These are phyloP conservation scores for Limtongia smithiae DNA, from an alignment of 805 yeast species.

Conservation along the genomic window DNA sequence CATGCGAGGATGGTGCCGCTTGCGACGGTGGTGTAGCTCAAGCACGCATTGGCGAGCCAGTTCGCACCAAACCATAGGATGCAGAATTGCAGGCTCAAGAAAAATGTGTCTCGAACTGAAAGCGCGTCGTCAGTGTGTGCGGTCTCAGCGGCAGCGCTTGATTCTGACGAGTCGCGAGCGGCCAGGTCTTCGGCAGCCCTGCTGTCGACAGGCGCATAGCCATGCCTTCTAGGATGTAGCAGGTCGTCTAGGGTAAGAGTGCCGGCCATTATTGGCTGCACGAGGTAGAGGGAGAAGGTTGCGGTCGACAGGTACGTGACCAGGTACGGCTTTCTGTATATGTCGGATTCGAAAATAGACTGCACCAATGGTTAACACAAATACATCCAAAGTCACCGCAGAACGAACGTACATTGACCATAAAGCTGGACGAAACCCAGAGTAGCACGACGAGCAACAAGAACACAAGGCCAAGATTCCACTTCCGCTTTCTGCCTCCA, in stretches of 20 bases:
- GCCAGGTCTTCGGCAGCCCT: background rate
- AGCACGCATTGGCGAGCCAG: conserved; percentile 79
- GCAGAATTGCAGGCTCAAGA: conserved; percentile 75
- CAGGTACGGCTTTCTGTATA: conserved; percentile 83
- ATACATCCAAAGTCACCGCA: background rate
- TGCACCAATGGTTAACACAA: background rate
- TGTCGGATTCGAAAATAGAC: conserved; percentile 57
- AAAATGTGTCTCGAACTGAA: conserved; percentile 57
- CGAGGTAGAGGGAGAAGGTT: conserved; percentile 71
- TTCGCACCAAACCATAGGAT: conserved; percentile 89
- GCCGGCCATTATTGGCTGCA: conserved; percentile 46
- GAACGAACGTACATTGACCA: conserved; percentile 55
- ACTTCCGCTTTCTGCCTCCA: conserved; percentile 4
- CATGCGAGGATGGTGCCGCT: conserved; percentile 91
- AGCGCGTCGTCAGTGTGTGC: conserved; percentile 10
- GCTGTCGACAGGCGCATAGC: background rate
- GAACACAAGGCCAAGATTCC: conserved; percentile 22
- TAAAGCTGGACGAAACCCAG: conserved; percentile 89
- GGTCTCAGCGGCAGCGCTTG: background rate
- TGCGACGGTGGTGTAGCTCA: conserved; percentile 86
- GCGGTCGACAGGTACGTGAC: conserved; percentile 90
- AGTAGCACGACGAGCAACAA: conserved; percentile 22
- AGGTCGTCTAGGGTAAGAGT: too few species aligned
- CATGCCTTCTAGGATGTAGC: conserved; percentile 29
- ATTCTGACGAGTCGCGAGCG: conserved; percentile 1